Evolutionary conservation across 2,329 filamentous ascomycete genomes (phyloP).

Genomic region (Pyrenophora graminea): DNA sequence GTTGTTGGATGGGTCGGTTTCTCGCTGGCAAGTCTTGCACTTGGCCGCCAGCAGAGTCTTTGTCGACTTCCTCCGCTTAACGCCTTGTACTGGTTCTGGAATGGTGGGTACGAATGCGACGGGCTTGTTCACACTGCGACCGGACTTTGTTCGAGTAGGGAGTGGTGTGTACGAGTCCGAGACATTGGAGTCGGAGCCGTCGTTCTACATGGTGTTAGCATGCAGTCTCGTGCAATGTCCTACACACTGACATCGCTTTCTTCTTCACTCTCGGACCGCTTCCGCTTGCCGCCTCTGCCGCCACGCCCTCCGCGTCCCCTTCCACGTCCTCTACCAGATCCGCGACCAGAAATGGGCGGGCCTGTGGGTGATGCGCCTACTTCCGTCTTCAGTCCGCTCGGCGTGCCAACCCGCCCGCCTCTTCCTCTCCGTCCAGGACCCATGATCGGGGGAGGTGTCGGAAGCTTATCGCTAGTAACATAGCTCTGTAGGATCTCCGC

Average conservation of each 20-base stretch:
- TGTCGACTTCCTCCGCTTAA: slow-evolving; percentile 64
- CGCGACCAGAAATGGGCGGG: slow-evolving; percentile 37
- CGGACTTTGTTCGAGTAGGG: slow-evolving; percentile 74
- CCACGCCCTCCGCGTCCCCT: slow-evolving; percentile 43
- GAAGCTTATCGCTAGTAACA: slow-evolving; percentile 51
- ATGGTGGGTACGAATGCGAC: slow-evolving; percentile 64
- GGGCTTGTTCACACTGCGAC: slow-evolving; percentile 71
- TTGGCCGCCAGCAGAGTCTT: slow-evolving; percentile 57
- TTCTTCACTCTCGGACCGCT: slow-evolving; percentile 44
- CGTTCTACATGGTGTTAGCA: slow-evolving; percentile 33
- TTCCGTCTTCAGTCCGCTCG: slow-evolving; percentile 39
- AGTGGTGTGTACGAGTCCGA: slow-evolving; percentile 57
- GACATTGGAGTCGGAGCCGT: slow-evolving; percentile 45
- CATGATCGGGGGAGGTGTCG: slow-evolving; percentile 43
- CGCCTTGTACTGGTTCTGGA: slow-evolving; percentile 52
- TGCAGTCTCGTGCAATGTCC: background rate
- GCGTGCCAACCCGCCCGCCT: slow-evolving; percentile 42
- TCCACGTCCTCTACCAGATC: slow-evolving; percentile 43
- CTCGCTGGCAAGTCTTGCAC: slow-evolving; percentile 74
- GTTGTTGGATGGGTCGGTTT: slow-evolving; percentile 72
- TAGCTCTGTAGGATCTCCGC: slow-evolving; percentile 53
- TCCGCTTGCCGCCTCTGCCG: slow-evolving; percentile 46
- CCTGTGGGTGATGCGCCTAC: slow-evolving; percentile 28
- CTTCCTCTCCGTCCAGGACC: slow-evolving; percentile 36
- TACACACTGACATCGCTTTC: slow-evolving; percentile 40